Percentiles rank a stretch among this genome's conserved stretches.
phyloP scores from a whole-genome alignment of 129 eudicot genomes.

The Mikania micrantha region DNA sequence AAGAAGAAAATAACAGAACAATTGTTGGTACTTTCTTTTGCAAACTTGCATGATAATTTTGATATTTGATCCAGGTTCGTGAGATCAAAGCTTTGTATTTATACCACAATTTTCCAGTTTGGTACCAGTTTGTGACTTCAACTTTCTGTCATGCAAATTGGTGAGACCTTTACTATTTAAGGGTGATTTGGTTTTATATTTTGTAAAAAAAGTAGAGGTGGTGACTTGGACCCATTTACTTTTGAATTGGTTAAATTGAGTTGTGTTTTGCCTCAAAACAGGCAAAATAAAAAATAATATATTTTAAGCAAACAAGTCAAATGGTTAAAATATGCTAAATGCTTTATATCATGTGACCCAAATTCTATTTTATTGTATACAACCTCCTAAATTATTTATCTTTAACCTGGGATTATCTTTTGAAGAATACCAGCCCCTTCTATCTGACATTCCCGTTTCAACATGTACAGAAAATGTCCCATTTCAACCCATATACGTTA shows the following conservation, averaged over 20 bases:
- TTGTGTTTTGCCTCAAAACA: background rate
- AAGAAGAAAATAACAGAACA: background rate
- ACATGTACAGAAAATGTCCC: background rate
- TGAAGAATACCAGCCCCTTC: background rate
- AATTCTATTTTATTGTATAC: background rate
- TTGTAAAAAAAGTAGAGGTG: background rate
- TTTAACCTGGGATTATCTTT: background rate
- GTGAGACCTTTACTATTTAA: slow-evolving; percentile 35
- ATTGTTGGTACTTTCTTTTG: background rate
- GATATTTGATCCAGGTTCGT: slow-evolving; percentile 44
- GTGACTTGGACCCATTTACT: background rate
- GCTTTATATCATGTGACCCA: no score
- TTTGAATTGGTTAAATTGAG: background rate
- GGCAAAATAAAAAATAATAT: background rate
- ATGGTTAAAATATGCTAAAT: background rate
- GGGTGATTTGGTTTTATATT: background rate
- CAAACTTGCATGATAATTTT: slow-evolving; percentile 1
- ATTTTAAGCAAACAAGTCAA: background rate
- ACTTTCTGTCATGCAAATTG: slow-evolving; percentile 94
- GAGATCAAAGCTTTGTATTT: slow-evolving; percentile 64
- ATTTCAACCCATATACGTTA: background rate
- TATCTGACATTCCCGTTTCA: background rate
- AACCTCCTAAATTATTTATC: background rate
- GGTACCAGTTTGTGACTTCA: slow-evolving; percentile 95
- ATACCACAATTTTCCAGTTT: slow-evolving; percentile 70